Evolutionary conservation across 2,329 filamentous ascomycete genomes (phyloP).

Genomic region (Thermoascus crustaceus): DNA sequence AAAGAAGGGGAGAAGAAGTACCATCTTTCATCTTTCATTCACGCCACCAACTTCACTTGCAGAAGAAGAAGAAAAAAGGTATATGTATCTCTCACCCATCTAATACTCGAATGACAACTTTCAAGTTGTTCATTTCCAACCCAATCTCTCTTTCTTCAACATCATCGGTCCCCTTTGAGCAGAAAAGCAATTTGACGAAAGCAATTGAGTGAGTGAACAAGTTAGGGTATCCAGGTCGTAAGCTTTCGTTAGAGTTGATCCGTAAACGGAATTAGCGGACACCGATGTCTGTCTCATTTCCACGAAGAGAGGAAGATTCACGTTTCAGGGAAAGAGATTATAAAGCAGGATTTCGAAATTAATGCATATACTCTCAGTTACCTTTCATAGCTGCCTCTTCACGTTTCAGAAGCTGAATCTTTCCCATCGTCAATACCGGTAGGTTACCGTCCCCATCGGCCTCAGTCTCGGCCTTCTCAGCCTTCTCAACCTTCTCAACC

Average conservation of each 20-base stretch:
- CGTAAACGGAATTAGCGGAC: no score
- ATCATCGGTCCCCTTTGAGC: no score
- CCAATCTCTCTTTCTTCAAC: no score
- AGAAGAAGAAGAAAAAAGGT: no score
- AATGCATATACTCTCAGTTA: background rate
- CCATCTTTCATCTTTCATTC: no score
- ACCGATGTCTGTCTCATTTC: no score
- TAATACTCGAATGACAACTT: no score
- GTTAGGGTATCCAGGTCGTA: constrained; percentile 9
- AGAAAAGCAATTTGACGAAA: background rate
- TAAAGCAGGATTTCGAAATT: background rate
- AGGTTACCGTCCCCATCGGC: constrained; percentile 16
- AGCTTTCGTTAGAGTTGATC: constrained; percentile 8
- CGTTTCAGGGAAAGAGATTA: background rate
- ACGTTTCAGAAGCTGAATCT: constrained; percentile 39
- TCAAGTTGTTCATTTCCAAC: no score
- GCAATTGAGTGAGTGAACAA: background rate
- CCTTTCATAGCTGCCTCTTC: constrained; percentile 30
- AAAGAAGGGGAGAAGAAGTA: no score
- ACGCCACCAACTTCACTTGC: no score
- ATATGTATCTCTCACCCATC: no score
- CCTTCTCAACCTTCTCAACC: constrained; percentile 16
- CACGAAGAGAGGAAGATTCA: no score
- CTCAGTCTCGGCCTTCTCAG: constrained; percentile 14
- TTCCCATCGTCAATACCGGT: constrained; percentile 30